A percentile compares a stretch with the other conserved stretches of the same genome.
Conservation (phyloP, 352 stramenopile genomes). For the Blastocystis sp. region DNA sequence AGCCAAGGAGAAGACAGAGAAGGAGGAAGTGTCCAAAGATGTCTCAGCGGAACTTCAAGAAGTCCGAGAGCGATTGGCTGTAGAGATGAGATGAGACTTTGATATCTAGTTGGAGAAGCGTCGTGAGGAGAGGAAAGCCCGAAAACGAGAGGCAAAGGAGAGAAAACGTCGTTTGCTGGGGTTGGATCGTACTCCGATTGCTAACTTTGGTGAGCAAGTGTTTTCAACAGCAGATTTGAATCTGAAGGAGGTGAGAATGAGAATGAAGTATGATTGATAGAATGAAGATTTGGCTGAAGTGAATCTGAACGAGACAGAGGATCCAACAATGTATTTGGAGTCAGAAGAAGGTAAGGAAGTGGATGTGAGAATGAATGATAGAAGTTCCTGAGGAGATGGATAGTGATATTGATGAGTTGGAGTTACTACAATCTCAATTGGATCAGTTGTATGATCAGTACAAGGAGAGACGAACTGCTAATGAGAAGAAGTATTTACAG, state of each 20-base stretch:
- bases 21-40: conserved; percentile 50
- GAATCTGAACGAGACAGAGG: conserved; percentile 19
- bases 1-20: conserved; percentile 63
- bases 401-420: conserved; percentile 2
- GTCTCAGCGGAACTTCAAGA: not conserved
- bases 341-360: not conserved
- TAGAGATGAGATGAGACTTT: not conserved
- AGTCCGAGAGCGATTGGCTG: not conserved
- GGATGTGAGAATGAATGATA: not conserved
- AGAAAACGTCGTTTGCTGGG: conserved; percentile 13
- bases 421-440: conserved; percentile 13
- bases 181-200: not conserved
- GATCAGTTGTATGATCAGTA: conserved; percentile 34
- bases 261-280: not conserved
- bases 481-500: conserved; percentile 25
- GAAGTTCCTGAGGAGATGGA: conserved; percentile 12
- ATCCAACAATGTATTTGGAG: not conserved
- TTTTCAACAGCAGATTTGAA: not conserved
- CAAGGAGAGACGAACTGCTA: not conserved
- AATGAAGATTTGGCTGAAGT: not conserved
- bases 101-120: conserved; percentile 18
- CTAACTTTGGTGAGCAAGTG: not conserved
- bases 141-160: conserved; percentile 10
- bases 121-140: not conserved
- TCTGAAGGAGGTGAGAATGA: not conserved